phyloP scores from a whole-genome alignment of 306 rosid species.

The Vigna trinervia region DNA sequence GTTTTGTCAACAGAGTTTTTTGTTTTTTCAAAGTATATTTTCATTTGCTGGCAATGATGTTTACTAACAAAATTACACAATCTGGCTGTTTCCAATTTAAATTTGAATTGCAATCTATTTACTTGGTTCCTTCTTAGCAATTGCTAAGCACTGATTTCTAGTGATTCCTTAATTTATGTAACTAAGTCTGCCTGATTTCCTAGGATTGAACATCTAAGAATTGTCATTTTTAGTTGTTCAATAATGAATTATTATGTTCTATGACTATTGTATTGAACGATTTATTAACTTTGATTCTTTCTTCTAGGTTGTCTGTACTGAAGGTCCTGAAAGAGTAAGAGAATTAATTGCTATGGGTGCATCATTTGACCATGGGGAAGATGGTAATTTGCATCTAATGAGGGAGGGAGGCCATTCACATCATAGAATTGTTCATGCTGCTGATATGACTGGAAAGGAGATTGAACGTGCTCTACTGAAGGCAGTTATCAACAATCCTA shows the following conservation, averaged over 20 bases:
- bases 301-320: constrained; percentile 95
- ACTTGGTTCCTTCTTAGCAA: background rate
- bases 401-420: constrained; percentile 99
- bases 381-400: constrained; percentile 87
- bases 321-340: constrained; percentile 92
- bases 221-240: constrained; percentile 6
- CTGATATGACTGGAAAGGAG: constrained; percentile 97
- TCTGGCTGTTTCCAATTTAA: constrained; percentile 25
- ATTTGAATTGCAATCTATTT: constrained; percentile 27
- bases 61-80: background rate
- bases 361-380: constrained; percentile 91
- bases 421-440: constrained; percentile 88
- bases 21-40: constrained; percentile 4
- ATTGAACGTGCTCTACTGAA: constrained; percentile 82
- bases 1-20: constrained; percentile 14
- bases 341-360: constrained; percentile 95
- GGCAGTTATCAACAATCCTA: constrained; percentile 72
- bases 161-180: constrained; percentile 11
- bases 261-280: background rate
- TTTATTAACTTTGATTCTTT: constrained; percentile 38
- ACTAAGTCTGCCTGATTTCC: constrained; percentile 25
- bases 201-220: constrained; percentile 23
- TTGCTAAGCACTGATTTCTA: background rate
- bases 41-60: background rate
- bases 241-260: constrained; percentile 25